These are phyloP conservation scores for Paracorniculantispora psalliotae DNA, from an alignment of 2,329 filamentous ascomycete species.

Conservation along the genomic window DNA sequence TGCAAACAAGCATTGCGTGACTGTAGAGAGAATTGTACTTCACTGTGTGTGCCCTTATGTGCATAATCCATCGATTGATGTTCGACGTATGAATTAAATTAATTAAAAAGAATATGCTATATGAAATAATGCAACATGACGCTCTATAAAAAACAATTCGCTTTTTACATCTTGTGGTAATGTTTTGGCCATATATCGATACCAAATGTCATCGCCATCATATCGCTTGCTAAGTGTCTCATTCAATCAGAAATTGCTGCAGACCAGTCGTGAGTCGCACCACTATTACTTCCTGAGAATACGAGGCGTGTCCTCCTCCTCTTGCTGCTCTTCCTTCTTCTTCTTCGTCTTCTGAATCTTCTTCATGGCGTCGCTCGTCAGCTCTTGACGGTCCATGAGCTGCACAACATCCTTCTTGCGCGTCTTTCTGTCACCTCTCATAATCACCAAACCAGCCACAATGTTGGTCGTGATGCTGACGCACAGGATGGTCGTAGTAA, in stretches of 20 bases:
- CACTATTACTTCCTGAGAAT: background rate
- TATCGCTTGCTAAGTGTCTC: background rate
- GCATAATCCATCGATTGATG: too few species aligned
- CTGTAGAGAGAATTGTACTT: too few species aligned
- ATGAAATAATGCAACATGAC: background rate
- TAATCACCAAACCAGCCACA: conserved; percentile 70
- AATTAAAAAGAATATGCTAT: background rate
- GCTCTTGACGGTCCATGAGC: conserved; percentile 67
- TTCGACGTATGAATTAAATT: background rate
- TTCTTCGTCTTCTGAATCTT: conserved; percentile 43
- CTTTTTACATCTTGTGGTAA: background rate
- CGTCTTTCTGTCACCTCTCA: conserved; percentile 68
- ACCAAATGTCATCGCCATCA: background rate
- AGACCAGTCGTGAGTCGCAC: background rate
- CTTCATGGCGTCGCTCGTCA: conserved; percentile 57
- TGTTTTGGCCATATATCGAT: background rate
- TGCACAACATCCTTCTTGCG: conserved; percentile 83
- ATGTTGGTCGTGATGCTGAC: conserved; percentile 76
- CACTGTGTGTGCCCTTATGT: too few species aligned
- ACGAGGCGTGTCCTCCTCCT: background rate
- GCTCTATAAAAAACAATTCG: background rate
- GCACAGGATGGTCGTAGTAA: conserved; percentile 77
- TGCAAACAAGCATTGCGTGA: too few species aligned
- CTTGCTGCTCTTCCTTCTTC: conserved; percentile 25
- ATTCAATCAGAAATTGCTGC: background rate